A percentile compares a stretch with the other conserved stretches of the same genome.
phyloP scores from a whole-genome alignment of 2,329 filamentous ascomycete species.

The Xylaria sp. region DNA sequence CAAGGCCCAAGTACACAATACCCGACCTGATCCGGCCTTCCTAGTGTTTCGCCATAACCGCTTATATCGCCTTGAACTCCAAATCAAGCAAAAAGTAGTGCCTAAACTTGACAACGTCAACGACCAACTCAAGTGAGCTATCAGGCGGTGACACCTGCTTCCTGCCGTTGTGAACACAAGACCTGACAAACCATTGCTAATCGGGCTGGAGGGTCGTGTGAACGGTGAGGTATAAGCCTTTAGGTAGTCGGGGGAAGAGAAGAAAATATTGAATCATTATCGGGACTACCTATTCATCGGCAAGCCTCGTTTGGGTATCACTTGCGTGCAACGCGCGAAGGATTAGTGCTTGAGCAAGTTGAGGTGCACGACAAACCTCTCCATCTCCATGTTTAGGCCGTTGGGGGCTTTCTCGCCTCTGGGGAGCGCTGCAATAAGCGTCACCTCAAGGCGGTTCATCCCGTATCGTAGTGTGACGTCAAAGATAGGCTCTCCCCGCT shows the following conservation, averaged over 20 bases:
- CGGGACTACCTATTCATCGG: not conserved
- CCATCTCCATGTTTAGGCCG: constrained; percentile 76
- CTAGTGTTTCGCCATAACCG: constrained; percentile 11
- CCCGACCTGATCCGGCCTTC: constrained; percentile 10
- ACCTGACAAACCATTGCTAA: not conserved
- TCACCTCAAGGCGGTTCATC: constrained; percentile 81
- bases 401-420: constrained; percentile 66
- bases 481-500: constrained; percentile 74
- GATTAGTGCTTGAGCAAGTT: constrained; percentile 63
- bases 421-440: constrained; percentile 77
- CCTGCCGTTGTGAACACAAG: not conserved
- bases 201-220: not conserved
- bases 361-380: constrained; percentile 80
- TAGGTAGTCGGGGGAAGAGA: not conserved
- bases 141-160: not conserved
- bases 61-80: constrained; percentile 25
- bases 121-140: constrained; percentile 14
- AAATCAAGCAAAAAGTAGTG: constrained; percentile 22
- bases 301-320: not conserved
- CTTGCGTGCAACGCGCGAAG: not conserved
- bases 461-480: constrained; percentile 78
- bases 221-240: not conserved
- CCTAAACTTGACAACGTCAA: constrained; percentile 18
- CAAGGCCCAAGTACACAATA: constrained; percentile 14
- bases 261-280: not conserved